phyloP scores from a whole-genome alignment of 306 rosid genomes.

The Carpinus fangiana region DNA sequence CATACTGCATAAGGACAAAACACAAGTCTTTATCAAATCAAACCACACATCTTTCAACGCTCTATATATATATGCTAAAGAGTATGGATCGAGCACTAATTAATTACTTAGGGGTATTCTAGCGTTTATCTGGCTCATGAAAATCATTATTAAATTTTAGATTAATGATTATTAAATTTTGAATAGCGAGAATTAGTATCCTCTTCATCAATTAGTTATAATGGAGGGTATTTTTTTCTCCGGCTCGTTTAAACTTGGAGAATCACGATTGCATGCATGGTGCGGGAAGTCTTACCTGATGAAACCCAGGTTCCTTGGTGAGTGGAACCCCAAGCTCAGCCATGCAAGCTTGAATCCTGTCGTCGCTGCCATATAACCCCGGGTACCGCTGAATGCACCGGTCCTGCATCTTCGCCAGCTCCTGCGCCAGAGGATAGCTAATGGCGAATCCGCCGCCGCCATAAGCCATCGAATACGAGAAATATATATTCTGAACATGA shows the following conservation, averaged over 20 bases:
- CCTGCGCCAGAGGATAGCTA: slow-evolving; percentile 80
- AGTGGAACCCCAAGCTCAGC: slow-evolving; percentile 93
- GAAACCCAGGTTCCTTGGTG: slow-evolving; percentile 85
- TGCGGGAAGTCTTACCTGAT: slow-evolving; percentile 54
- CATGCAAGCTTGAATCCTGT: slow-evolving; percentile 93
- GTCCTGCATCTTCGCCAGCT: slow-evolving; percentile 82
- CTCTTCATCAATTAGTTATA: too few relatives aligned
- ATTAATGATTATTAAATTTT: too few relatives aligned
- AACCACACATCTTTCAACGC: too few relatives aligned
- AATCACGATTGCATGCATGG: neutral
- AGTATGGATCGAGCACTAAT: too few relatives aligned
- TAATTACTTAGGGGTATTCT: too few relatives aligned
- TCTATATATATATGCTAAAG: too few relatives aligned
- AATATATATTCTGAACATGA: slow-evolving; percentile 79
- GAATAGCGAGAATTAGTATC: too few relatives aligned
- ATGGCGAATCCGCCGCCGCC: slow-evolving; percentile 97
- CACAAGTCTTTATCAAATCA: neutral
- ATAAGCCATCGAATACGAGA: slow-evolving; percentile 86
- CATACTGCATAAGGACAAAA: slow-evolving; percentile 60
- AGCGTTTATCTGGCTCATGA: too few relatives aligned
- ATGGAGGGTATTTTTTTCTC: too few relatives aligned
- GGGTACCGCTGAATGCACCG: slow-evolving; percentile 82
- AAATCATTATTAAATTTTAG: too few relatives aligned
- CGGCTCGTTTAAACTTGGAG: too few relatives aligned
- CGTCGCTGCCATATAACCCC: slow-evolving; percentile 85